Percentiles rank a stretch among this genome's conserved stretches.
phyloP scores from a whole-genome alignment of 1,284 basidiomycete species.

The Quambalaria eucalypti region DNA sequence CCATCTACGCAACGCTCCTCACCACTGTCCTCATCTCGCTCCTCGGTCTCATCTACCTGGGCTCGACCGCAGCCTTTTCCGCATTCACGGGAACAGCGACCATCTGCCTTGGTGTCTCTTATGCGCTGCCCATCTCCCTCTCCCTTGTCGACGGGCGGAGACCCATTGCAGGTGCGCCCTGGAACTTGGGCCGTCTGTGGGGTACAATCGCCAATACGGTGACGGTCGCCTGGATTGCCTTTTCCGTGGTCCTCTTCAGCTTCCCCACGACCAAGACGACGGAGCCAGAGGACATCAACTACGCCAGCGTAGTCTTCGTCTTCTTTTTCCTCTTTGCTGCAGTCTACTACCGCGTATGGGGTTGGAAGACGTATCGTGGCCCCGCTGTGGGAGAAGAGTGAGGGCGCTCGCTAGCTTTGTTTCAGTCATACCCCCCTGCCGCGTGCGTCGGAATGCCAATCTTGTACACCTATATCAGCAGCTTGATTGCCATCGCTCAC shows the following conservation, averaged over 20 bases:
- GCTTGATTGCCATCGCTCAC: too few relatives aligned
- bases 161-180: conserved; percentile 46
- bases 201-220: conserved; percentile 47
- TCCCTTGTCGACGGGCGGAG: conserved; percentile 45
- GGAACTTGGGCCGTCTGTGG: conserved; percentile 46
- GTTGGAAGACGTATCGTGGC: conserved; percentile 5
- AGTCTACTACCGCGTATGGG: conserved; percentile 2
- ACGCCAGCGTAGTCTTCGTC: conserved; percentile 21
- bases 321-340: conserved; percentile 7
- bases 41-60: conserved; percentile 46
- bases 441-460: too few relatives aligned
- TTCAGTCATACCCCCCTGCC: too few relatives aligned
- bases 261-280: conserved; percentile 49
- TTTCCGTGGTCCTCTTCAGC: conserved; percentile 50
- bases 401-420: too few relatives aligned
- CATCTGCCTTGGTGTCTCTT: conserved; percentile 19
- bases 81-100: conserved; percentile 34
- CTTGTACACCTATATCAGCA: too few relatives aligned
- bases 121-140: conserved; percentile 47
- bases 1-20: conserved; percentile 48
- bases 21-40: conserved; percentile 48
- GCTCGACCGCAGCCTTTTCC: conserved; percentile 25
- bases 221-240: conserved; percentile 49
- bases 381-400: too few relatives aligned
- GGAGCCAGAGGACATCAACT: conserved; percentile 49